Evolutionary conservation across 2,329 filamentous ascomycete species (phyloP).

Genomic region (Colletotrichum musae): DNA sequence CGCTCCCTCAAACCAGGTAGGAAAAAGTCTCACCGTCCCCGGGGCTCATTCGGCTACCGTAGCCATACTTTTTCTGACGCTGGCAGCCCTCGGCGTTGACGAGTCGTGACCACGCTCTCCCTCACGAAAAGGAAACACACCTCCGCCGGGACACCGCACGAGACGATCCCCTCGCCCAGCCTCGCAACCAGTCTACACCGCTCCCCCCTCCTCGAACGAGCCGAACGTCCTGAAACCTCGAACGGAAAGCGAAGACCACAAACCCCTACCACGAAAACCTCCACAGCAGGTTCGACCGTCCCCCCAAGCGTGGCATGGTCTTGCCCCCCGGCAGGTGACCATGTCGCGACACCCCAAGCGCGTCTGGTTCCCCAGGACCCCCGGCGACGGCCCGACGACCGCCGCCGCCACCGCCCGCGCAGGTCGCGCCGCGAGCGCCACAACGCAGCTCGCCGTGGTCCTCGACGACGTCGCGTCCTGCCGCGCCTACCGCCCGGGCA

Average conservation of each 20-base stretch:
- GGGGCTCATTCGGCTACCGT: no score
- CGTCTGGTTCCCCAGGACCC: conserved; percentile 28
- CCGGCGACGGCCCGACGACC: background rate
- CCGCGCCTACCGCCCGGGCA: conserved; percentile 56
- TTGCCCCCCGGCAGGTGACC: background rate
- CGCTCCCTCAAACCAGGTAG: background rate
- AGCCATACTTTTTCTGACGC: background rate
- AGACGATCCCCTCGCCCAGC: conserved; percentile 1
- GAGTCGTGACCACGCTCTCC: background rate
- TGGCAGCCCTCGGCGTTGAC: background rate
- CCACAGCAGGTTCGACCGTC: background rate
- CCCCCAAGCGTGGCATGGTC: conserved; percentile 16
- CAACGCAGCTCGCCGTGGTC: conserved; percentile 32
- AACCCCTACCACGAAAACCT: no score
- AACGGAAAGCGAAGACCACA: no score
- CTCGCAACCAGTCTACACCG: background rate
- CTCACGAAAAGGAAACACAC: background rate
- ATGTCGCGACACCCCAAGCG: conserved; percentile 29
- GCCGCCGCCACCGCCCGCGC: background rate
- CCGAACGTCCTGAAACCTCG: background rate
- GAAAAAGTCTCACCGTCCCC: background rate
- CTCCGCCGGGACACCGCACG: background rate
- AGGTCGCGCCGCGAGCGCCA: background rate
- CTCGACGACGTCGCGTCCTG: conserved; percentile 35
- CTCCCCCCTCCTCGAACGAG: no score